These are phyloP conservation scores for Saturnispora hagleri DNA, from an alignment of 805 yeast genomes.

Conservation along the genomic window DNA sequence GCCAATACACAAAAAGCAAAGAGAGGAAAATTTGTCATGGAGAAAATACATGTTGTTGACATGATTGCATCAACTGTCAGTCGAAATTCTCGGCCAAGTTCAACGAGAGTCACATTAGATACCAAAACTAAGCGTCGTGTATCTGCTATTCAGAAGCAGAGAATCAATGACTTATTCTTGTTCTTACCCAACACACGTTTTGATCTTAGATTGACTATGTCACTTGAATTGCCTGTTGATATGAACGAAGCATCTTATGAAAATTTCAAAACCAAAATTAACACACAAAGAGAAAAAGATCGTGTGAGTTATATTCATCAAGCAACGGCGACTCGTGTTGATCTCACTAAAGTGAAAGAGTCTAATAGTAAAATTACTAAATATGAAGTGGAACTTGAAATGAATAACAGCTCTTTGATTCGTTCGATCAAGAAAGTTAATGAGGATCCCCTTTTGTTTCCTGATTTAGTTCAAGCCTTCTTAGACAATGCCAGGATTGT, in stretches of 20 bases:
- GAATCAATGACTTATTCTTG: conserved; percentile 63
- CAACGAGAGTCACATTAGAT: conserved; percentile 60
- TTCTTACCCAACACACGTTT: conserved; percentile 69
- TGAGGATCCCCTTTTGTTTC: conserved; percentile 34
- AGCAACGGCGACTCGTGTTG: conserved; percentile 66
- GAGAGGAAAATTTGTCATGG: conserved; percentile 39
- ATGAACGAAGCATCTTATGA: conserved; percentile 43
- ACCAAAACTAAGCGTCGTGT: conserved; percentile 56
- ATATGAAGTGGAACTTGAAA: conserved; percentile 29
- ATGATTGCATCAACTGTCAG: conserved; percentile 51
- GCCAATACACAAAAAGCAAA: conserved; percentile 9
- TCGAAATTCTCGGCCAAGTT: conserved; percentile 55
- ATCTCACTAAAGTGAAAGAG: conserved; percentile 52
- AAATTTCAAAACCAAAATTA: conserved; percentile 39
- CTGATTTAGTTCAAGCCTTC: conserved; percentile 38
- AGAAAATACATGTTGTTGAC: conserved; percentile 58
- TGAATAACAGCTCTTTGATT: conserved; percentile 26
- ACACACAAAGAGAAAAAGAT: conserved; percentile 57
- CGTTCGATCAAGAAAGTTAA: conserved; percentile 24
- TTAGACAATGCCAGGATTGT: conserved; percentile 35
- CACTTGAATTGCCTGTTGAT: conserved; percentile 66
- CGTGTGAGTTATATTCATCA: conserved; percentile 64
- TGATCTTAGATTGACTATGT: conserved; percentile 68
- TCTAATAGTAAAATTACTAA: conserved; percentile 18
- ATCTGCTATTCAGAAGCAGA: conserved; percentile 61